Conservation (phyloP, 169 alveolate genomes). For the Plasmodium inui region DNA sequence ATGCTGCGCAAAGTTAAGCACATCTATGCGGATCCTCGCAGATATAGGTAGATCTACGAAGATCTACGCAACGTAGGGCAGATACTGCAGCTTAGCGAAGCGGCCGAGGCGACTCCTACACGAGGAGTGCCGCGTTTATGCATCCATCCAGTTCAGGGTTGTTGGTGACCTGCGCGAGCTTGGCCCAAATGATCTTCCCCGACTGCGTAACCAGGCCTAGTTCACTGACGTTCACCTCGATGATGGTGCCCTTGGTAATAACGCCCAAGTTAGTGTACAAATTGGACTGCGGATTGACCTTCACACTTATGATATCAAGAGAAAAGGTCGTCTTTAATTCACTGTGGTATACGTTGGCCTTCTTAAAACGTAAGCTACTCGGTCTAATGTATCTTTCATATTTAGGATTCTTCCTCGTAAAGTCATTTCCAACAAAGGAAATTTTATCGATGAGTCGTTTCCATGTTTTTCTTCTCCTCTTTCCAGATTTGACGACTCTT, state of each 20-base stretch:
- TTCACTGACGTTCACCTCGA: slow-evolving; percentile 99
- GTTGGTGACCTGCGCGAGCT: slow-evolving; percentile 99
- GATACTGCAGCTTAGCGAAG: not conserved
- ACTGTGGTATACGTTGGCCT: slow-evolving; percentile 99
- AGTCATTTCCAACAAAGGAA: slow-evolving; percentile 97
- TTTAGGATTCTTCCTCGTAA: slow-evolving; percentile 99
- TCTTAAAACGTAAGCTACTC: slow-evolving; percentile 97
- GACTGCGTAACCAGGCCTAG: slow-evolving; percentile 99
- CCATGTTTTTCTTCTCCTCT: slow-evolving; percentile 97
- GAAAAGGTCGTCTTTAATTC: slow-evolving; percentile 97
- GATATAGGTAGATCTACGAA: too few relatives aligned
- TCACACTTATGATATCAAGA: slow-evolving; percentile 96
- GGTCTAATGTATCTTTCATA: slow-evolving; percentile 98
- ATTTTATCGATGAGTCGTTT: slow-evolving; percentile 98
- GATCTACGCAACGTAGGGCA: not conserved
- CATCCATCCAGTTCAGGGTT: slow-evolving; percentile 99
- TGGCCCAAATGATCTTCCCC: slow-evolving; percentile 99
- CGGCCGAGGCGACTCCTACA: slow-evolving; percentile 76
- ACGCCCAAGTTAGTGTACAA: slow-evolving; percentile 98
- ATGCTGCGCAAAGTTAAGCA: not conserved
- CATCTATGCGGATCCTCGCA: too few relatives aligned
- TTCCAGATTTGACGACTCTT: slow-evolving; percentile 95
- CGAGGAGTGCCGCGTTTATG: slow-evolving; percentile 98
- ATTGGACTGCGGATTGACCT: slow-evolving; percentile 97
- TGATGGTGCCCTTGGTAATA: slow-evolving; percentile 97